These are phyloP conservation scores for Limonomyces culmigenus DNA, from an alignment of 1,284 basidiomycete species.

Conservation along the genomic window DNA sequence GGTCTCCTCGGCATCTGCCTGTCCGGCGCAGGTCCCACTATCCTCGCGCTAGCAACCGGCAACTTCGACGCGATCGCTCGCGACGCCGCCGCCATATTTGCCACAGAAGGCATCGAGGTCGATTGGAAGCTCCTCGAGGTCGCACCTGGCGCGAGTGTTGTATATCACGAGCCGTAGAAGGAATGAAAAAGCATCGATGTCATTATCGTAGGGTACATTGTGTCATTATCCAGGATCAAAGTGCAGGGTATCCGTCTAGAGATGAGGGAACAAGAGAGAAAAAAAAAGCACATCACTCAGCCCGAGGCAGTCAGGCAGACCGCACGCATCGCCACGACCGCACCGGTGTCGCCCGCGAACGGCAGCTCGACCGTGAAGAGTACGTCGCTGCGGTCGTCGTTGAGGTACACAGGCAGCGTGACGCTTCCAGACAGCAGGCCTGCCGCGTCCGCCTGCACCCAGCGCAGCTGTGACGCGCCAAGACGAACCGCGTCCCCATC, in stretches of 20 bases:
- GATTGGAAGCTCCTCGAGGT: constrained; percentile 67
- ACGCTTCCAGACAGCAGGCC: constrained; percentile 23
- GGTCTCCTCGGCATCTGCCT: constrained; percentile 95
- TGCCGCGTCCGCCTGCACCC: constrained; percentile 54
- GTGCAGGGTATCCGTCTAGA: not conserved
- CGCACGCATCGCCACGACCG: constrained; percentile 62
- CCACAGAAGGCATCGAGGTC: constrained; percentile 56
- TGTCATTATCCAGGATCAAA: too few species aligned
- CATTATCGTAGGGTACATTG: too few species aligned
- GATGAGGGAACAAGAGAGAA: not conserved
- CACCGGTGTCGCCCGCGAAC: constrained; percentile 46
- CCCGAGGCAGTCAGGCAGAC: constrained; percentile 68
- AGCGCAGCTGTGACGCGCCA: constrained; percentile 66
- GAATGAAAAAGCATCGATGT: too few species aligned
- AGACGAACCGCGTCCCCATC: constrained; percentile 67
- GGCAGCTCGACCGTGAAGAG: constrained; percentile 76
- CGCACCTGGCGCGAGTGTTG: constrained; percentile 33
- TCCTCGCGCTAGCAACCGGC: constrained; percentile 85
- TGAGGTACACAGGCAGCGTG: constrained; percentile 84
- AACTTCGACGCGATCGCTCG: constrained; percentile 74
- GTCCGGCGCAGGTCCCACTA: constrained; percentile 95
- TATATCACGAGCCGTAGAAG: too few species aligned
- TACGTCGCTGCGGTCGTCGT: constrained; percentile 77
- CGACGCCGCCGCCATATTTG: constrained; percentile 66
- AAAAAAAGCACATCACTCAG: constrained; percentile 13